These are phyloP conservation scores for Kwoniella shivajii DNA, from an alignment of 1,284 basidiomycete genomes.

Conservation along the genomic window DNA sequence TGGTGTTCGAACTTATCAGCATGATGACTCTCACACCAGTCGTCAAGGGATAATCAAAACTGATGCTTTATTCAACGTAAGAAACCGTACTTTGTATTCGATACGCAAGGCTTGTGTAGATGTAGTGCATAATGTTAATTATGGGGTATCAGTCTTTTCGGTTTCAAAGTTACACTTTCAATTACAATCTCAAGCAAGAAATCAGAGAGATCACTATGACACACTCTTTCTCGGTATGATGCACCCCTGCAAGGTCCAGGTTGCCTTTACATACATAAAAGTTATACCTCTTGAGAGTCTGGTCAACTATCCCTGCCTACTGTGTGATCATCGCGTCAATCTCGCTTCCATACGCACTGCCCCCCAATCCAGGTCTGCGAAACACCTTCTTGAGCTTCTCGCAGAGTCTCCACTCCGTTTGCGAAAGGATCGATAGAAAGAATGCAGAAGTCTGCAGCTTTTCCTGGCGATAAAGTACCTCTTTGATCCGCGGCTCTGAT, in stretches of 20 bases:
- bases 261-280: too few relatives aligned
- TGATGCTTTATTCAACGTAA: background rate
- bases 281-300: too few relatives aligned
- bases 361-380: slow-evolving; percentile 32
- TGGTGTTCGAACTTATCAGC: slow-evolving; percentile 48
- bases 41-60: slow-evolving; percentile 1
- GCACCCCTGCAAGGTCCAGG: too few relatives aligned
- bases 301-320: too few relatives aligned
- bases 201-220: too few relatives aligned
- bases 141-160: too few relatives aligned
- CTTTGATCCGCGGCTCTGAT: slow-evolving; percentile 14
- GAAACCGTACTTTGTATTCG: background rate
- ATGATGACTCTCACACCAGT: slow-evolving; percentile 23
- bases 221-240: too few relatives aligned
- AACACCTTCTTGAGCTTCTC: slow-evolving; percentile 29
- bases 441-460: slow-evolving; percentile 35
- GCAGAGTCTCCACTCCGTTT: slow-evolving; percentile 28
- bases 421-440: slow-evolving; percentile 34
- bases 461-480: slow-evolving; percentile 30
- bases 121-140: too few relatives aligned
- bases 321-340: too few relatives aligned
- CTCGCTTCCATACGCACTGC: too few relatives aligned
- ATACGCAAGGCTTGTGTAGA: background rate
- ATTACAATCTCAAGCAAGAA: background rate
- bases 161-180: too few relatives aligned